Percentiles rank a stretch among this genome's conserved stretches.
These are phyloP conservation scores for Stenogyne calaminthoides DNA, from an alignment of 305 asterid species.

Conservation along the genomic window DNA sequence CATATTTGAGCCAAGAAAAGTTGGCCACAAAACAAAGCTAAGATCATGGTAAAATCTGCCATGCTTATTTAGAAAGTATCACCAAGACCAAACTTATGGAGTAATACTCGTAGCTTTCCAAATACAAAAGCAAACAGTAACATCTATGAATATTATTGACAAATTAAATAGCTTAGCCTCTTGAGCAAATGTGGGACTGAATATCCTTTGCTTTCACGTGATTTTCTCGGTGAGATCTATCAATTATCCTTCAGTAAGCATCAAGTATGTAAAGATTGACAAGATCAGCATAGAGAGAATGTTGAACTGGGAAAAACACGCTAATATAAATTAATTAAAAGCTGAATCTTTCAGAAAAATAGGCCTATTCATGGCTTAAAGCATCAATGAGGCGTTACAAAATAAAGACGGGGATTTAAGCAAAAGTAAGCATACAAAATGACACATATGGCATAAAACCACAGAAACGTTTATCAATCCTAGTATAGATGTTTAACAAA, in stretches of 20 bases:
- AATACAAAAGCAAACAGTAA: not conserved
- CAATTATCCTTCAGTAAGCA: not conserved
- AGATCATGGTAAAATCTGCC: not conserved
- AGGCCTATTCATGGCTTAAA: constrained; percentile 4
- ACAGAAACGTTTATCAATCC: constrained; percentile 14
- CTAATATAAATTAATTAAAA: not conserved
- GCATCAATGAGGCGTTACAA: constrained; percentile 1
- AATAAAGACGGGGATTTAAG: not conserved
- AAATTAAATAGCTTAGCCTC: not conserved
- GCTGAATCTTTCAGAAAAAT: not conserved
- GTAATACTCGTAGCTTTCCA: not conserved
- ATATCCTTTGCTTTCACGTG: not conserved
- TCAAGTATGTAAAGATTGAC: not conserved
- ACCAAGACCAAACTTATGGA: not conserved
- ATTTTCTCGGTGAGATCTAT: not conserved
- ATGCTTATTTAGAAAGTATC: not conserved
- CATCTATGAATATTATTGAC: not conserved
- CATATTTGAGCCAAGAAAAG: constrained; percentile 5
- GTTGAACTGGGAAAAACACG: not conserved
- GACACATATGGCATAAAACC: not conserved
- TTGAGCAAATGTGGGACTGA: not conserved
- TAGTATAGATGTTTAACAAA: not conserved
- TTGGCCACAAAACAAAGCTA: no score
- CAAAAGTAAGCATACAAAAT: not conserved
- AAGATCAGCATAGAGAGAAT: not conserved